Evolutionary conservation across 306 rosid genomes (phyloP), one percentile per base, ranked within the genome.

Genomic region (Albizia julibrissin): DNA sequence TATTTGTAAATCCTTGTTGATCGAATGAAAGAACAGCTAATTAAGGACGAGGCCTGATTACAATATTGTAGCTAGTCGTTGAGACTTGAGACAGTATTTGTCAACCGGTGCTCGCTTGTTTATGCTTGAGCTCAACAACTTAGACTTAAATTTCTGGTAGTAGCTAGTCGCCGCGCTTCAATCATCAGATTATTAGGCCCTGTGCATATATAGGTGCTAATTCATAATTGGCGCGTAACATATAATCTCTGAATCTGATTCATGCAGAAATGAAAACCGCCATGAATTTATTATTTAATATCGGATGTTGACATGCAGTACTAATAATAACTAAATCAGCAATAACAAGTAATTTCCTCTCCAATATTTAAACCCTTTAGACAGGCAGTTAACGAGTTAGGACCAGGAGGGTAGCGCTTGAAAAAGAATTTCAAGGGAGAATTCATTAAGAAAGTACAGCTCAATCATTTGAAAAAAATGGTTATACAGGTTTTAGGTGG

Each of bases 401-500:
- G 21, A 49, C 4, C 3, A 3, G 34, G 0, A 54, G 12, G 40
- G 37, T n/a, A 76, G 39, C 74, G 24, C 13, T 27, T 15, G 18
- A 69, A 19, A 27, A 66, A 68, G 34, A 82, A 44, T n/a, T 58
- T 43, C 31, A 2, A 76, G 68, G 46, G 49, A 44, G 49, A 44
- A 11, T 47, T 47, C 52, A 13, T 13, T 47, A 13, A 47, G 77
- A 42, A 42, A 10, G 13, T 10, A 72, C 72, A 76, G 75, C 80
- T 85, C 83, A 87, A 80, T 58, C 72, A 69, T 81, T 81, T 73
- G 56, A 47, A 33, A 59, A 5, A 49, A 49, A 49, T 16, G 59
- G 50, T 69, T 50, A 16, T 33, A 31, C 21, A 67, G 56, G 78
- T 46, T 44, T 2, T 27, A 10, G 10, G 58, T 59, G 37, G 69